A percentile compares a stretch with the other conserved stretches of the same genome.
These are phyloP conservation scores for Aspergillus niger DNA, from an alignment of 2,329 filamentous ascomycete species.

Conservation along the genomic window DNA sequence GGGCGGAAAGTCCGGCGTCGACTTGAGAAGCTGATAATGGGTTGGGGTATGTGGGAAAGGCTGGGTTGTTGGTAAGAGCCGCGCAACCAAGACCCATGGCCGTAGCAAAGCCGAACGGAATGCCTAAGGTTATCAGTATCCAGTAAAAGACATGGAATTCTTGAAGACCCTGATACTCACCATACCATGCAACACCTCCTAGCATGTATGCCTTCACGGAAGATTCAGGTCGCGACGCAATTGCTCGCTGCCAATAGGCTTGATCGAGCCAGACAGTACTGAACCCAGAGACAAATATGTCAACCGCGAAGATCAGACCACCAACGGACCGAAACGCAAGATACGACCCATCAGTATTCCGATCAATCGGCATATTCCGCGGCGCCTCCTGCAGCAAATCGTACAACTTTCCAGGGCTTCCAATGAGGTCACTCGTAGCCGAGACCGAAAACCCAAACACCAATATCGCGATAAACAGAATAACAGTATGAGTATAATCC, in stretches of 20 bases:
- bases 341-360: constrained; percentile 37
- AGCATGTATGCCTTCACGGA: constrained; percentile 47
- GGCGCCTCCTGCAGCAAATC: constrained; percentile 40
- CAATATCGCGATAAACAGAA: constrained; percentile 44
- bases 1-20: constrained; percentile 38
- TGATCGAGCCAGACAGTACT: constrained; percentile 43
- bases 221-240: constrained; percentile 45
- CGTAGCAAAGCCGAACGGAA: constrained; percentile 55
- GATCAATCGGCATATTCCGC: constrained; percentile 33
- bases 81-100: constrained; percentile 51
- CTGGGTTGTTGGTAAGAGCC: constrained; percentile 47
- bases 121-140: constrained; percentile 21
- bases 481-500: constrained; percentile 47
- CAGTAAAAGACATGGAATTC: not conserved
- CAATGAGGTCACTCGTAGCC: constrained; percentile 34
- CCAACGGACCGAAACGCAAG: constrained; percentile 41
- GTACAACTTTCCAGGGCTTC: constrained; percentile 39
- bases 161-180: constrained; percentile 11
- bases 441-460: constrained; percentile 44
- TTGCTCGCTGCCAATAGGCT: constrained; percentile 50
- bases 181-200: constrained; percentile 42
- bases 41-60: constrained; percentile 56
- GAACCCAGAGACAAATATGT: constrained; percentile 43
- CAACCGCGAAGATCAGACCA: constrained; percentile 42
- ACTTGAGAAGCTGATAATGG: constrained; percentile 31